Conservation (phyloP, 1,139 yeast genomes). For the Lizanozyma gosingica region DNA sequence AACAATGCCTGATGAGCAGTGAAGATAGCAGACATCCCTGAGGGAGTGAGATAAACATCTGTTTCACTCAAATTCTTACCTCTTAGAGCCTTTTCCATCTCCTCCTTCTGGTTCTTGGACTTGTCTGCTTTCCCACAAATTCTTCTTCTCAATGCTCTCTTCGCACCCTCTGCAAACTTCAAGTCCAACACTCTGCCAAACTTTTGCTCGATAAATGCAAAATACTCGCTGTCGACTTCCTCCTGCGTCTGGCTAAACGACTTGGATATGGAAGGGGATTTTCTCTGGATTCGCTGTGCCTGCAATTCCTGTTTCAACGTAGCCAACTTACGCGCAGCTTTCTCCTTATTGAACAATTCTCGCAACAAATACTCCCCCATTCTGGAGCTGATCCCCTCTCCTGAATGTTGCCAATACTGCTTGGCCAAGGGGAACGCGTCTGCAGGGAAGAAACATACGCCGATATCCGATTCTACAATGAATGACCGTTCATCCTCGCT, state of each 20-base stretch:
- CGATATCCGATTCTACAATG: slow-evolving; percentile 57
- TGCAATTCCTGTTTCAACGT: slow-evolving; percentile 28
- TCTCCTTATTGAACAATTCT: slow-evolving; percentile 40
- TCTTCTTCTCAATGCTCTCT: slow-evolving; percentile 61
- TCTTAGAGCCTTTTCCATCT: slow-evolving; percentile 20
- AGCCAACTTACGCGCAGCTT: slow-evolving; percentile 15
- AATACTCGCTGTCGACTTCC: slow-evolving; percentile 43
- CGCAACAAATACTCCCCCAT: slow-evolving; percentile 75
- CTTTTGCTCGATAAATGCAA: slow-evolving; percentile 74
- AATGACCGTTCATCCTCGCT: slow-evolving; percentile 50
- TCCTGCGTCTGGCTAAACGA: slow-evolving; percentile 11
- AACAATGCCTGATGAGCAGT: slow-evolving; percentile 67
- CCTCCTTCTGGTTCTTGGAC: slow-evolving; percentile 25
- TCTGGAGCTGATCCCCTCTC: slow-evolving; percentile 89
- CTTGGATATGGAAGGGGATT: slow-evolving; percentile 11
- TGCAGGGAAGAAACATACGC: slow-evolving; percentile 67
- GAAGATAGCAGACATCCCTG: slow-evolving; percentile 92
- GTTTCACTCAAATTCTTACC: slow-evolving; percentile 34
- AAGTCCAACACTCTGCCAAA: slow-evolving; percentile 84
- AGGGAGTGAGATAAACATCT: slow-evolving; percentile 77
- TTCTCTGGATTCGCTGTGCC: slow-evolving; percentile 27
- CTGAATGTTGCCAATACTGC: slow-evolving; percentile 93
- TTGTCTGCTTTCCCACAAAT: slow-evolving; percentile 62
- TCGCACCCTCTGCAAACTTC: slow-evolving; percentile 68
- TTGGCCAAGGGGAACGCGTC: slow-evolving; percentile 55